Base-by-base conservation (phyloP, 2,329 filamentous ascomycete species). In the Fusarium marasasianum region DNA sequence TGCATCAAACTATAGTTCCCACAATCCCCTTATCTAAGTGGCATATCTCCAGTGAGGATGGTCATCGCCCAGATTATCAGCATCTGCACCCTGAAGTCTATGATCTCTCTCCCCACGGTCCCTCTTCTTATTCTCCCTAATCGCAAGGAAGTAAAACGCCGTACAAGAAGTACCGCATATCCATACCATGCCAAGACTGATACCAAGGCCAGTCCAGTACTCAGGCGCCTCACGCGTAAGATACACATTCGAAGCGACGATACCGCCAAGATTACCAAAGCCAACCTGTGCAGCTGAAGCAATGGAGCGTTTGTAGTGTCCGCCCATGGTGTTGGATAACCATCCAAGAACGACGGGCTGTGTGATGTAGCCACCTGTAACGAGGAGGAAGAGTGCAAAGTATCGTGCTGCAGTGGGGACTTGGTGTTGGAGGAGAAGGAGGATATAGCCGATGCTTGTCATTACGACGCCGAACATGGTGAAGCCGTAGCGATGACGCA, bases 261-360 rank as follows among this genome's bases (percentile, higher is more conserved):
- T 69, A 3, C 87, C 87, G 18, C 86, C 87, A 2, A 89, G 77
- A 53, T 92, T 92, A 0, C 90, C 63, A 4, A 66, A 33, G 2
- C 61, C 63, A 17, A 66, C 54, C 1, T 66, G 63, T 0, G 40
- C 12, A 50, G 63, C 63, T 2, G 63, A 48, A 2, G 63, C 64
- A 8, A 66, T 65, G 0, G 63, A 66, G 2, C 50, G 43, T 4
- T 66, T 66, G 10, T 66, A 66, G 26, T 66, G 63, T 8, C 63
- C 63, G 5, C 63, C 35, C 50, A 66, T 66, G 1, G 97, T 97
- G 81, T 96, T 97, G 29, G 89, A 89, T 0, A 91, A 84, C 94
- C 94, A 97, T 0, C 91, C 87, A 58, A 97, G 92, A 2, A 92
- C 91, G 3, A 62, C 47, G 5, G 65, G 65, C 22, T 68, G 35